These are phyloP conservation scores for Pichiaceae sp. DNA, from an alignment of 1,139 yeast species.

Conservation along the genomic window DNA sequence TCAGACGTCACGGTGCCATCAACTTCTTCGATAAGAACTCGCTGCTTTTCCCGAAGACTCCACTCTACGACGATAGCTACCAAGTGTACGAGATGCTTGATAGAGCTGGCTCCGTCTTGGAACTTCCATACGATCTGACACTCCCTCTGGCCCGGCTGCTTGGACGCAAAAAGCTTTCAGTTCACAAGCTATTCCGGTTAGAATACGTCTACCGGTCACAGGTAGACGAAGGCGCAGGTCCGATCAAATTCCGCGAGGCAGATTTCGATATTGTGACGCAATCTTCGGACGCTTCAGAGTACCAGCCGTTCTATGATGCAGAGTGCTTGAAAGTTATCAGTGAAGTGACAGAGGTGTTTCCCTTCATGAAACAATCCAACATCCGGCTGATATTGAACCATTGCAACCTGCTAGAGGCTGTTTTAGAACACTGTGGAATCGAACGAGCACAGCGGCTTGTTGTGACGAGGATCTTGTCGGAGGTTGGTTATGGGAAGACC, in stretches of 20 bases:
- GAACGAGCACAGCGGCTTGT: conserved; percentile 61
- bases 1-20: conserved; percentile 79
- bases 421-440: conserved; percentile 71
- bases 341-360: conserved; percentile 57
- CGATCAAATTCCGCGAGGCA: conserved; percentile 70
- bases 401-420: conserved; percentile 64
- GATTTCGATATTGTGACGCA: conserved; percentile 72
- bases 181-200: conserved; percentile 62
- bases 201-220: conserved; percentile 77
- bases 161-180: conserved; percentile 49
- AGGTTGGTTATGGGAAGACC: conserved; percentile 63
- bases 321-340: conserved; percentile 79
- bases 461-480: conserved; percentile 66
- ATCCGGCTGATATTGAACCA: conserved; percentile 66
- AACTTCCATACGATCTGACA: conserved; percentile 81
- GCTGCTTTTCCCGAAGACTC: conserved; percentile 71
- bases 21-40: conserved; percentile 56
- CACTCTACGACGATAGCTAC: conserved; percentile 52
- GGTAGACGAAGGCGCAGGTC: conserved; percentile 54
- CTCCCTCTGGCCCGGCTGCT: conserved; percentile 81
- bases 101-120: conserved; percentile 76
- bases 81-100: conserved; percentile 76
- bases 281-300: conserved; percentile 29
- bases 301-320: conserved; percentile 60
- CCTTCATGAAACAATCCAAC: conserved; percentile 51